phyloP scores from a whole-genome alignment of 345 rosid genomes.

The Salix exigua region DNA sequence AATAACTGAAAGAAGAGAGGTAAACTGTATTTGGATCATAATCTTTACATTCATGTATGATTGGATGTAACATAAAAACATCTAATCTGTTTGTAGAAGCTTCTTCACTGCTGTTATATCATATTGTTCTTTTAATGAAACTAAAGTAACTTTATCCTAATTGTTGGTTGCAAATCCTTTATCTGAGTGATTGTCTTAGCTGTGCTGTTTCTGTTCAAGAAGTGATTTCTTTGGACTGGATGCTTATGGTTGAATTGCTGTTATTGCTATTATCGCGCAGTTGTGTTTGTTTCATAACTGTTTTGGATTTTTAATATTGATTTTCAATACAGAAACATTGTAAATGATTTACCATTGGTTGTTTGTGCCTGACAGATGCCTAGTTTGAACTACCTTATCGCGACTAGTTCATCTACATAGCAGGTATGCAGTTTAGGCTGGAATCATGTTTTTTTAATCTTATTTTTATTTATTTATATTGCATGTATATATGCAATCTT shows the following conservation, averaged over 20 bases:
- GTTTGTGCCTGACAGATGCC: slow-evolving; percentile 11
- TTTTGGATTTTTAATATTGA: background rate
- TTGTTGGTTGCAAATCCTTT: background rate
- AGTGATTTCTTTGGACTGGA: background rate
- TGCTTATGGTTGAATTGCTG: background rate
- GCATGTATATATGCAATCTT: background rate
- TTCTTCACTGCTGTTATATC: background rate
- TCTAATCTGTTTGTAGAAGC: background rate
- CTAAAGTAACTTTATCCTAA: background rate
- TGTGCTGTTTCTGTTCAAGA: background rate
- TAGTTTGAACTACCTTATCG: background rate
- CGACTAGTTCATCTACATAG: background rate
- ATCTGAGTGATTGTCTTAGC: background rate
- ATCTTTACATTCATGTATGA: background rate
- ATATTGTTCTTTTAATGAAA: background rate
- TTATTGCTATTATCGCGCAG: background rate
- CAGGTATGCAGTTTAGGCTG: background rate
- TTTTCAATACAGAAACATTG: background rate
- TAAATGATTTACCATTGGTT: background rate
- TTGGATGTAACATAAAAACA: background rate
- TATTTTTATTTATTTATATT: background rate
- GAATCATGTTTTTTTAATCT: background rate
- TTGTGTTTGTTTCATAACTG: background rate
- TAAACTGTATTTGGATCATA: background rate
- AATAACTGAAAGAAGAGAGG: background rate